phyloP scores from a whole-genome alignment of 306 rosid species.

The Begonia fuchsioides region DNA sequence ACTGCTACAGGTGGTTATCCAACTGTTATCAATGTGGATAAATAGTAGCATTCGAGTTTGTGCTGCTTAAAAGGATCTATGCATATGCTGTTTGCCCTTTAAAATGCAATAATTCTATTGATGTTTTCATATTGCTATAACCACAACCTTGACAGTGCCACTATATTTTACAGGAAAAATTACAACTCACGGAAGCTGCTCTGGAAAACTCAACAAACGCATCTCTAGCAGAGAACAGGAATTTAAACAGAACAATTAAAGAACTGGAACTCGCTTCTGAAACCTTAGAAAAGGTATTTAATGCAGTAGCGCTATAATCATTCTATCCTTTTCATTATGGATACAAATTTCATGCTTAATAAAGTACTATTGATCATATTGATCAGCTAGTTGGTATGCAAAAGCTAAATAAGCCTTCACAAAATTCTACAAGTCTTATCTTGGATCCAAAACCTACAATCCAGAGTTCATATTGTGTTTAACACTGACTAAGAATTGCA shows the following conservation, averaged over 20 bases:
- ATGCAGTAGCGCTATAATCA: too few relatives aligned
- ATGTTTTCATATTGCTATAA: too few relatives aligned
- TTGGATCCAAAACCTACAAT: not conserved
- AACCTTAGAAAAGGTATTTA: not conserved
- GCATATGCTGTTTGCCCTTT: too few relatives aligned
- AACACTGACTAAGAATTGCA: slow-evolving; percentile 2
- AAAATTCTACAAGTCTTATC: not conserved
- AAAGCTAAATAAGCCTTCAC: not conserved
- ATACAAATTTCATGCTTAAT: too few relatives aligned
- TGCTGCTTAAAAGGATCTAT: too few relatives aligned
- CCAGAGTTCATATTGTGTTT: not conserved
- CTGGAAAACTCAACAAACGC: not conserved
- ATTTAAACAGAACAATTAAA: not conserved
- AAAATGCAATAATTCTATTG: too few relatives aligned
- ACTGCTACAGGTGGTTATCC: slow-evolving; percentile 31
- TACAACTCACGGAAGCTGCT: slow-evolving; percentile 3
- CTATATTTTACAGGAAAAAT: not conserved
- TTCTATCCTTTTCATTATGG: too few relatives aligned
- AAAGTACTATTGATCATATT: too few relatives aligned
- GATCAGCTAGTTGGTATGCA: not conserved
- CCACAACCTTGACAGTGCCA: too few relatives aligned
- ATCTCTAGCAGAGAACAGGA: slow-evolving; percentile 1
- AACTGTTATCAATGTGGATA: not conserved
- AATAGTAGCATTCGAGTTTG: too few relatives aligned
- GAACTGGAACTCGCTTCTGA: not conserved